phyloP scores from a whole-genome alignment of 2,329 filamentous ascomycete genomes.

The Balansia obtecta region DNA sequence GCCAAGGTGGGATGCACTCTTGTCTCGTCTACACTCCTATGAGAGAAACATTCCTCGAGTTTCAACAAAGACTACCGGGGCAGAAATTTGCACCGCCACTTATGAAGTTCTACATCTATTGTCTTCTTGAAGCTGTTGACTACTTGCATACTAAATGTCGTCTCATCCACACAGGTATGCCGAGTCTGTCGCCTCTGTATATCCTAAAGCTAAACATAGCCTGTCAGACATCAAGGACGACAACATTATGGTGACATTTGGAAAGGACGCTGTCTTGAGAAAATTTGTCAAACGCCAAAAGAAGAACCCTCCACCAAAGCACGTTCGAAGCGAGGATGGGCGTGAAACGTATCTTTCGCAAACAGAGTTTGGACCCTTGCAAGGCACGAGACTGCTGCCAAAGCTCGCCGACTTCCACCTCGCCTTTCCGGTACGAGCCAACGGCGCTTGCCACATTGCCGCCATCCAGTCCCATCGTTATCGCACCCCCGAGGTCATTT shows the following conservation, averaged over 20 bases:
- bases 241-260: conserved; percentile 8
- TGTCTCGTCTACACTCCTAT: conserved; percentile 13
- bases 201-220: background rate
- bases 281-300: background rate
- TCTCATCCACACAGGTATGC: too few species aligned
- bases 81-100: conserved; percentile 8
- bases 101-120: conserved; percentile 9
- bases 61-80: conserved; percentile 8
- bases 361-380: conserved; percentile 9
- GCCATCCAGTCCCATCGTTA: conserved; percentile 12
- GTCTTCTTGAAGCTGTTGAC: conserved; percentile 5
- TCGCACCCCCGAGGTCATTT: conserved; percentile 13
- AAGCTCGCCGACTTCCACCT: conserved; percentile 11
- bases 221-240: conserved; percentile 12
- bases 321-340: conserved; percentile 7
- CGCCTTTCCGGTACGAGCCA: conserved; percentile 7
- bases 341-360: conserved; percentile 10
- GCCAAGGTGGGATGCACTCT: conserved; percentile 9
- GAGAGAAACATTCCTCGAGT: conserved; percentile 11
- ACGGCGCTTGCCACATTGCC: conserved; percentile 4
- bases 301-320: conserved; percentile 2
- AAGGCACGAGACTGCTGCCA: conserved; percentile 7
- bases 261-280: too few species aligned
- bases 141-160: background rate
- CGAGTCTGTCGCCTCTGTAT: too few species aligned